Conservation (phyloP, 352 stramenopile genomes). For the Phytopythium aichiense region DNA sequence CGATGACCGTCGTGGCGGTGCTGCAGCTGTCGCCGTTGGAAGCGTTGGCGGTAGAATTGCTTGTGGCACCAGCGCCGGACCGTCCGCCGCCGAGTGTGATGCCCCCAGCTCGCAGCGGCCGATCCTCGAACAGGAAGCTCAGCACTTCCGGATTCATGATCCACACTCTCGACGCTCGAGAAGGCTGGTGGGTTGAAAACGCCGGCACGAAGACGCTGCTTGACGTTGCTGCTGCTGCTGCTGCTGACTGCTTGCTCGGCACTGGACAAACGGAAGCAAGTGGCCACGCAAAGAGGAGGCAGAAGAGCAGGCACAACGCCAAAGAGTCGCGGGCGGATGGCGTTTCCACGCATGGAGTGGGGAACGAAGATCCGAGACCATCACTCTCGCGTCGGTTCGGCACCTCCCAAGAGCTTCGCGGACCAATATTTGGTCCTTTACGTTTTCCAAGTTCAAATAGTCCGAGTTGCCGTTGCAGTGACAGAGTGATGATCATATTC, state of each 20-base stretch:
- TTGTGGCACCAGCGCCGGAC: background rate
- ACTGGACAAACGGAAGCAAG: background rate
- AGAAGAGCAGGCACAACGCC: background rate
- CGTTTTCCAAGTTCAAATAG: background rate
- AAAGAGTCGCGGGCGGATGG: background rate
- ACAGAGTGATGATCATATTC: background rate
- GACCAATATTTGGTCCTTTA: constrained; percentile 1
- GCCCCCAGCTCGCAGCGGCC: constrained; percentile 1
- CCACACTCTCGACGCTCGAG: background rate
- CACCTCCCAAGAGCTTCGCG: background rate
- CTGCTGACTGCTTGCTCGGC: background rate
- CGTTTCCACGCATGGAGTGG: background rate
- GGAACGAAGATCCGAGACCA: background rate
- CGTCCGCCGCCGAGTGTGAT: constrained; percentile 1
- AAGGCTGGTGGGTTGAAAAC: background rate
- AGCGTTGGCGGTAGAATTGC: constrained; percentile 3
- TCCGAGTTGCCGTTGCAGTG: background rate
- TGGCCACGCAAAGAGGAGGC: background rate
- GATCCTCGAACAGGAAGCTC: constrained; percentile 23
- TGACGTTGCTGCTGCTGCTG: background rate
- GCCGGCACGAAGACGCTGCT: background rate
- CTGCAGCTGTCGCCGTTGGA: background rate
- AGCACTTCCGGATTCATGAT: constrained; percentile 30
- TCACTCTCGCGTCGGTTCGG: constrained; percentile 6
- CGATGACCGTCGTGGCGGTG: constrained; percentile 6